Conservation (phyloP, 1,284 basidiomycete species). For the Apiotrichum porosum region DNA sequence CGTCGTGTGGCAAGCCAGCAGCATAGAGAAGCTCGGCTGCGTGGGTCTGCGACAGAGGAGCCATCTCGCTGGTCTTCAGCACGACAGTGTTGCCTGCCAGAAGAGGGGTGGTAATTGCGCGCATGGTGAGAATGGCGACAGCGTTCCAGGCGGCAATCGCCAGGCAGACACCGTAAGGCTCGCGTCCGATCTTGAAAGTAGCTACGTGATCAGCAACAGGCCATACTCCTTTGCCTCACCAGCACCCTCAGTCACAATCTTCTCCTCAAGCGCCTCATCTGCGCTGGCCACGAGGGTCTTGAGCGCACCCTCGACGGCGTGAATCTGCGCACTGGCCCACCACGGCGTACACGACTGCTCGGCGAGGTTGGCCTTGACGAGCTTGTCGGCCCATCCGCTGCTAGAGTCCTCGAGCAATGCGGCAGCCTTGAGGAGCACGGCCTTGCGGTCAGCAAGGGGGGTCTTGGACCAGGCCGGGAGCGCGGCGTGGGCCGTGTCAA, state of each 20-base stretch:
- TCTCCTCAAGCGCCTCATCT: conserved; percentile 14
- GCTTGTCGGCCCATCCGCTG: conserved; percentile 10
- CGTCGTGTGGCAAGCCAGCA: conserved; percentile 60
- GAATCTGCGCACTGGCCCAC: conserved; percentile 18
- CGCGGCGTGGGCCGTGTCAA: conserved; percentile 4
- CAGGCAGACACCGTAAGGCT: conserved; percentile 28
- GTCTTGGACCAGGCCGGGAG: conserved; percentile 8
- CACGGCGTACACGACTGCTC: conserved; percentile 13
- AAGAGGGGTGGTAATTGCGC: conserved; percentile 56
- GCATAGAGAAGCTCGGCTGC: conserved; percentile 50
- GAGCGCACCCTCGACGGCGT: not conserved
- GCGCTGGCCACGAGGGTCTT: conserved; percentile 6
- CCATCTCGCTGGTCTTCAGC: conserved; percentile 58
- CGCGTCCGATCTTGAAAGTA: conserved; percentile 8
- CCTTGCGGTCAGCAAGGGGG: conserved; percentile 9
- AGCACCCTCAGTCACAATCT: not conserved
- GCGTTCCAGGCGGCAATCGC: conserved; percentile 29
- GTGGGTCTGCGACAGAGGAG: conserved; percentile 55
- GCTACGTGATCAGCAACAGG: conserved; percentile 3
- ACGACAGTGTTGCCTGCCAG: conserved; percentile 63
- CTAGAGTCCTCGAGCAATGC: conserved; percentile 12
- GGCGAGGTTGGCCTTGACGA: conserved; percentile 10
- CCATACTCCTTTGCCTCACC: conserved; percentile 9
- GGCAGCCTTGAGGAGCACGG: conserved; percentile 6
- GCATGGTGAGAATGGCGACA: conserved; percentile 22